Base-by-base conservation (phyloP, 192 early-diverging fungal genomes). In the Paraglomus brasilianum region DNA sequence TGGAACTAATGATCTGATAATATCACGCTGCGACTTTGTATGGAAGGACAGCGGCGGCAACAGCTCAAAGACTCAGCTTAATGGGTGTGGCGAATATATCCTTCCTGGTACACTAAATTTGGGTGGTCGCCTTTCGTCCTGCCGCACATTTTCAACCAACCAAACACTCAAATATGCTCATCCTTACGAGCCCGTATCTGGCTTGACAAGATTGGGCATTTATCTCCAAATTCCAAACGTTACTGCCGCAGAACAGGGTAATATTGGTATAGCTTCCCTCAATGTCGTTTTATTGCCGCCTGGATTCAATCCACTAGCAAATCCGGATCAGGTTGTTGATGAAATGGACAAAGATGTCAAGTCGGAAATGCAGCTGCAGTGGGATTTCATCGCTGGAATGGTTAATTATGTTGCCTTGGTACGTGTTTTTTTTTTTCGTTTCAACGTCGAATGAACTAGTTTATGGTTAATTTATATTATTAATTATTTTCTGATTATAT, bases 371-470 rank as follows among this genome's bases (percentile, higher is more conserved):
- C 4, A 11, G 2, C 30, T 58, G 30, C 56, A 58, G 40, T 36
- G 21, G 22, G n/a, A 58, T 39, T 58, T 58, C 40, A 58, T 58
- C 17, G 19, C 56, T 39, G 56, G 19, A 13, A 36, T 58, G 56
- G 36, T n/a, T 2, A 15, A 15, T 58, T 40, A 58, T 58, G 36
- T 15, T 58, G 24, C 56, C 13, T 10, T 58, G 56, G 56, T 58
- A 11, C 30, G 24, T 15, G 13, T 15, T 58, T n/a, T n/a, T n/a
- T n/a, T n/a, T 30, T 40, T 1, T 58, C n/a, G n/a, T n/a, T n/a
- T n/a, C n/a, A n/a, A n/a, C n/a, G n/a, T n/a, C n/a, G n/a, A n/a
- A n/a, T n/a, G n/a, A n/a, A n/a, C n/a, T n/a, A n/a, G n/a, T n/a
- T 58, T 58, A 24, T 58, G n/a, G 15, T 22, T 58, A n/a, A 4